Evolutionary conservation across 805 yeast genomes (phyloP), one percentile per base, ranked within the genome.

Genomic region (Wickerhamiella hasegawae): DNA sequence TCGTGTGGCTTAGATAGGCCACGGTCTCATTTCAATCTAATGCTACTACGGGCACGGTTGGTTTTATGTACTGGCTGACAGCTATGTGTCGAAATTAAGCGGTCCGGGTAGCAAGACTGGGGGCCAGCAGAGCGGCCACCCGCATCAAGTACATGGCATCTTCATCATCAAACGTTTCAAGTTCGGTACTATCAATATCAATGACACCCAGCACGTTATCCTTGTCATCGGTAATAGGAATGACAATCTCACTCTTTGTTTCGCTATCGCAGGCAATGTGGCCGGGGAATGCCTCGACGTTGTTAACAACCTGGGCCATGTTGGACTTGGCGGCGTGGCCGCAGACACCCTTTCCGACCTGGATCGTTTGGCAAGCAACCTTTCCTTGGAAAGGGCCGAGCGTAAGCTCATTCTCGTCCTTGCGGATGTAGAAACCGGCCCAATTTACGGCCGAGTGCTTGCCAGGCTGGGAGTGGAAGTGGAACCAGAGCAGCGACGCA

Each of bases 261-360:
- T 76, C 94, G 0, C 94, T 94, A 58, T 90, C 98, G 58, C 98
- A 87, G 0, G 97, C 97, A 44, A 87, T 90, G 52, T 87, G 97
- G 1, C 93, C 93, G 0, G 94, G 93, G 47, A 72, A 83, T 45
- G 68, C 53, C 16, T 76, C 64, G 2, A 87, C 97, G 52, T 87
- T 71, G 1, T 66, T 63, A 9, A 87, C 95, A 5, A 84, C 49
- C 51, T 83, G 94, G 1, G 94, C 78, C 30, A 53, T 36, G 37
- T 56, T 55, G 1, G 60, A 43, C 0, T 50, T 41, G 0, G 93
- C 94, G 2, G 94, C 93, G 1, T 70, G 60, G 4, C 98, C 97
- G 59, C 97, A 90, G 1, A 87, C 97, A 11, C 98, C 98, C 39
- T 59, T 65, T 4, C 94, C 95, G 34, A 77, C 60, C 37, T 60